Percentiles rank a stretch among this genome's conserved stretches.
These are phyloP conservation scores for Xylariaceae sp. DNA, from an alignment of 2,329 filamentous ascomycete genomes.

Conservation along the genomic window DNA sequence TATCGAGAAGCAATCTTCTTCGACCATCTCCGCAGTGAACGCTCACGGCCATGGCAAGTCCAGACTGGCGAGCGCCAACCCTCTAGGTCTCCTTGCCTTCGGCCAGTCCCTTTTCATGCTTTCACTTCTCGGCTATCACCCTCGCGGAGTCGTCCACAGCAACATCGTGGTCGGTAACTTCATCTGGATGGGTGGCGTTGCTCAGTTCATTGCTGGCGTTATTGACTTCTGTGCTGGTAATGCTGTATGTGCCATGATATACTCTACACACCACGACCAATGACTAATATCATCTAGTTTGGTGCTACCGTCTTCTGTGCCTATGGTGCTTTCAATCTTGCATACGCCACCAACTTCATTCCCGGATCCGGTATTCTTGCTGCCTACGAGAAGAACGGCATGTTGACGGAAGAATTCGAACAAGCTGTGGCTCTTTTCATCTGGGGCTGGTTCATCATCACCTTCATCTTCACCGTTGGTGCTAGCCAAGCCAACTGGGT, in stretches of 20 bases:
- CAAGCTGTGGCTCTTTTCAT: conserved; percentile 26
- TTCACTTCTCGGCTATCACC: conserved; percentile 21
- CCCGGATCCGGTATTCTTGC: conserved; percentile 34
- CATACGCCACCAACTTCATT: conserved; percentile 36
- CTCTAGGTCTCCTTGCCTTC: conserved; percentile 36
- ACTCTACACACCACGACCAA: neutral
- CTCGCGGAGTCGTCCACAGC: conserved; percentile 18
- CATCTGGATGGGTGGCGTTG: conserved; percentile 35
- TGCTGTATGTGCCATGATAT: conserved; percentile 17
- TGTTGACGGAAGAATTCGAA: conserved; percentile 20
- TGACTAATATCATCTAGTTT: conserved; percentile 22
- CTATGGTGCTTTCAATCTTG: conserved; percentile 38
- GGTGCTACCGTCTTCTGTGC: conserved; percentile 36
- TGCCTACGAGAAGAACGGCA: conserved; percentile 32
- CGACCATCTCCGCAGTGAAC: conserved; percentile 12
- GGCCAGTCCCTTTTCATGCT: conserved; percentile 30
- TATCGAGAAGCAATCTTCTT: conserved; percentile 20
- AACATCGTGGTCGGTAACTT: conserved; percentile 33
- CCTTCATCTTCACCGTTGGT: conserved; percentile 25
- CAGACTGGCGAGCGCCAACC: conserved; percentile 22
- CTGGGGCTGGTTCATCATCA: conserved; percentile 27
- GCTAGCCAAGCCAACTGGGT: conserved; percentile 22
- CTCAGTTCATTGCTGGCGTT: conserved; percentile 23
- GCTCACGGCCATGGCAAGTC: conserved; percentile 15
- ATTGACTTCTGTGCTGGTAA: conserved; percentile 25